Evolutionary conservation across 228 moss, liverwort and hornwort species (phyloP), one percentile per base, ranked within the genome.

Genomic region (Sphagnum fallax): DNA sequence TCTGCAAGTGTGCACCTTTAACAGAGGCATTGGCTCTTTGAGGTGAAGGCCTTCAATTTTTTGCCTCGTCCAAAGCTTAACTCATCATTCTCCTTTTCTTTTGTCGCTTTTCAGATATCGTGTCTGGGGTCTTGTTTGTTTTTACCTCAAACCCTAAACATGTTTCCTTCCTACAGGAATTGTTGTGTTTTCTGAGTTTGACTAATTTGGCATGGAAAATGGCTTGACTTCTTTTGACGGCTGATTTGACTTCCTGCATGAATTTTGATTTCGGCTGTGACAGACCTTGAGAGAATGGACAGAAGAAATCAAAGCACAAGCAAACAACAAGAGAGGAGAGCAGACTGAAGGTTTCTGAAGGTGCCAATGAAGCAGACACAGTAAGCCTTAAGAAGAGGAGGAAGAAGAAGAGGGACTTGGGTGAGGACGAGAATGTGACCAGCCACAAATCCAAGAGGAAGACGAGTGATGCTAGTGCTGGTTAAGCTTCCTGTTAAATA

Each of bases 381-480:
- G 61, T 77, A 10, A 79, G 78, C 72, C 89, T 85, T 72, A 90
- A 83, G 52, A 73, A 67, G 7, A 72, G 78, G 75, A 77, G 61
- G 60, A 52, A 79, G 66, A 88, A 84, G 75, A 79, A 81, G 70
- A 73, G 69, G 75, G 87, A 85, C 10, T 52, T 77, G 60, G 70
- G 64, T 47, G 82, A 77, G 53, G 16, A 64, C 18, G 79, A 73
- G 58, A 66, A 49, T 32, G 84, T 77, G 58, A 80, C 71, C 18
- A 82, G 72, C 76, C 68, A 75, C 53, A 88, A 83, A 70, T 53
- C 53, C 32, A 89, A 89, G 78, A 89, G 83, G 67, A 72, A 75
- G 71, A 87, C 80, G 62, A 70, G 71, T 64, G 64, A 71, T 11
- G 65, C 49, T 48, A 12, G 50, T 47, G 57, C 15, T 70, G 51